A percentile compares a stretch with the other conserved stretches of the same genome.
Evolutionary conservation across 2,329 filamentous ascomycete genomes (phyloP).

Genomic region (Stagonosporopsis cucurbitacearum): DNA sequence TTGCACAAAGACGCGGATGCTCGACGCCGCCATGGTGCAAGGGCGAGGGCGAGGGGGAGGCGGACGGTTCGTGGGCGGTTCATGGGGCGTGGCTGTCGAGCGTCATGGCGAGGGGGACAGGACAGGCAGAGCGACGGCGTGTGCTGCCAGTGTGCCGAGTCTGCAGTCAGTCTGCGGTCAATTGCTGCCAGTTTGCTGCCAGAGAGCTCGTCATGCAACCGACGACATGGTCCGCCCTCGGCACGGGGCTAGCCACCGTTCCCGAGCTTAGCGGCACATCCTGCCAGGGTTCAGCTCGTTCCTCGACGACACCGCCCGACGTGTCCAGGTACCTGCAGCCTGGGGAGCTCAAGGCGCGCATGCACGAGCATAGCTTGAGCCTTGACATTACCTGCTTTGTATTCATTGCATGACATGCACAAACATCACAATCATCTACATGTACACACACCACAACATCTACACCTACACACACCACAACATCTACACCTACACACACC

Average conservation of each 20-base stretch:
- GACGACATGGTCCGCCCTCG: conserved; percentile 19
- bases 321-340: neutral
- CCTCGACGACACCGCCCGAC: neutral
- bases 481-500: no score
- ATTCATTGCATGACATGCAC: no score
- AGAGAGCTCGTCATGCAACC: conserved; percentile 15
- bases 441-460: no score
- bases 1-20: conserved; percentile 93
- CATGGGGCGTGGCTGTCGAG: conserved; percentile 38
- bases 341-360: no score
- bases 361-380: neutral
- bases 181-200: conserved; percentile 14
- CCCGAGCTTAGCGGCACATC: conserved; percentile 5
- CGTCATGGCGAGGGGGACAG: conserved; percentile 32
- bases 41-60: conserved; percentile 37
- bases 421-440: no score
- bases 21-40: conserved; percentile 54
- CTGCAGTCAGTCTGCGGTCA: no score
- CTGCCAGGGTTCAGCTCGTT: conserved; percentile 17
- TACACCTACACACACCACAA: no score
- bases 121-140: no score
- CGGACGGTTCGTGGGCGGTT: conserved; percentile 33
- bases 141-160: no score
- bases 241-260: conserved; percentile 9
- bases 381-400: no score